Evolutionary conservation across 192 early-diverging fungal genomes (phyloP).

Genomic region (Chytriomyces sp.): DNA sequence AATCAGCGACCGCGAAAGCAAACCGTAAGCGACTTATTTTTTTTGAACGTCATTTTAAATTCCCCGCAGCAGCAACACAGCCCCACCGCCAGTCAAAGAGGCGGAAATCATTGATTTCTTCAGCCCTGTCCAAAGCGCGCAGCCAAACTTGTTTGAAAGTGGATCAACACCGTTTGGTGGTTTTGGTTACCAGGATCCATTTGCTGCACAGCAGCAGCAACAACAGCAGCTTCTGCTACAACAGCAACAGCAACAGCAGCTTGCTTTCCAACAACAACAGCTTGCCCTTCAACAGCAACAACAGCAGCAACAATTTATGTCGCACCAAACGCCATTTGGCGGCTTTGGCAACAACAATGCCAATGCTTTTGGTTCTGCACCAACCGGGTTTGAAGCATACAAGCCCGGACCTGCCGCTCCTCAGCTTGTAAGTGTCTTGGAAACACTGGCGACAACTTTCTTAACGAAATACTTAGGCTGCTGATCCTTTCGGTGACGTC

Average conservation of each 20-base stretch:
- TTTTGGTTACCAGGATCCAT: constrained; percentile 39
- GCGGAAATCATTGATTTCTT: constrained; percentile 59
- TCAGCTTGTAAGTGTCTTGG: not conserved
- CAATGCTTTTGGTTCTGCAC: not conserved
- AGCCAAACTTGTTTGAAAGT: constrained; percentile 28
- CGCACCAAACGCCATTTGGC: constrained; percentile 49
- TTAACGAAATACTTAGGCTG: not conserved
- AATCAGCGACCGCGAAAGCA: constrained; percentile 52
- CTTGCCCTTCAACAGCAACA: constrained; percentile 41
- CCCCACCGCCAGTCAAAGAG: constrained; percentile 31
- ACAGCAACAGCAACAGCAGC: constrained; percentile 29
- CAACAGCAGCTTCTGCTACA: constrained; percentile 50
- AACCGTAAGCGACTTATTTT: constrained; percentile 2
- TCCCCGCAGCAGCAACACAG: constrained; percentile 27
- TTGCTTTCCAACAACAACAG: constrained; percentile 49
- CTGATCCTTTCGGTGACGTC: constrained; percentile 24
- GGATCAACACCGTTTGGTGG: constrained; percentile 32
- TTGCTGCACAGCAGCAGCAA: constrained; percentile 37
- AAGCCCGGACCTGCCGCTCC: constrained; percentile 13
- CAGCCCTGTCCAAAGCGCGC: constrained; percentile 41
- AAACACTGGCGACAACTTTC: not conserved
- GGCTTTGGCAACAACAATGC: constrained; percentile 24
- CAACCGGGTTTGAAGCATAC: constrained; percentile 23
- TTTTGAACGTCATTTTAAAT: too few species aligned
- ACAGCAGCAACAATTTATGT: constrained; percentile 15